Conservation (phyloP, 805 yeast species). For the Teunomyces tritomae region DNA sequence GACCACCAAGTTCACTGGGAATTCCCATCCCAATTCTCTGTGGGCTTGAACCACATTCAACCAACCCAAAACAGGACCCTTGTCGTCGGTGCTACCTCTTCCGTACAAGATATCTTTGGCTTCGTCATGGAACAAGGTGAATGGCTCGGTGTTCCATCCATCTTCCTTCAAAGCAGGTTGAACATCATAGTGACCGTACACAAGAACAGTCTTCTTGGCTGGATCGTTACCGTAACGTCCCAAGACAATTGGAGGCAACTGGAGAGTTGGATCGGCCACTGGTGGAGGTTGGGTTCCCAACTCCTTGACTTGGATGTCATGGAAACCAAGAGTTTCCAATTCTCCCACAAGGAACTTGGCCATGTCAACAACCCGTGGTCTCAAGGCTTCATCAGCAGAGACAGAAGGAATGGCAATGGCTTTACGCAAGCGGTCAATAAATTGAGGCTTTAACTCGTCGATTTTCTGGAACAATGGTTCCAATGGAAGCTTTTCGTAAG, state of each 20-base stretch:
- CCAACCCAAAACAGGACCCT: conserved; percentile 99
- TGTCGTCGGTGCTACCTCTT: conserved; percentile 96
- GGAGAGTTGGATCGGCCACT: conserved; percentile 59
- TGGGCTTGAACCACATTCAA: conserved; percentile 90
- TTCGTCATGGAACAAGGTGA: conserved; percentile 55
- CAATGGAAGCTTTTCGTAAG: conserved; percentile 39
- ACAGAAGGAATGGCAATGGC: conserved; percentile 97
- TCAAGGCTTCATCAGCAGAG: conserved; percentile 81
- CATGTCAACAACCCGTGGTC: conserved; percentile 89
- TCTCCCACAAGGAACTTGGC: conserved; percentile 76
- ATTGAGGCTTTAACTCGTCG: conserved; percentile 71
- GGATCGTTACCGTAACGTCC: conserved; percentile 85
- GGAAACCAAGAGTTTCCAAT: conserved; percentile 69
- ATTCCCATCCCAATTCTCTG: conserved; percentile 73
- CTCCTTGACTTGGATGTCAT: conserved; percentile 76
- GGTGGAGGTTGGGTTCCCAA: conserved; percentile 94
- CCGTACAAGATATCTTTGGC: conserved; percentile 77
- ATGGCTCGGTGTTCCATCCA: conserved; percentile 96
- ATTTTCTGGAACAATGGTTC: conserved; percentile 58
- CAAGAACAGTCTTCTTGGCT: conserved; percentile 78
- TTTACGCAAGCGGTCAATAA: conserved; percentile 65
- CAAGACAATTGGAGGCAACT: conserved; percentile 92
- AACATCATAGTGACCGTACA: conserved; percentile 97
- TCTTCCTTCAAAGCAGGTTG: conserved; percentile 93
- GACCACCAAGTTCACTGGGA: conserved; percentile 89